Evolutionary conservation across 2,329 filamentous ascomycete species (phyloP), one percentile per base, ranked within the genome.

Genomic region (Colletotrichum tanaceti): DNA sequence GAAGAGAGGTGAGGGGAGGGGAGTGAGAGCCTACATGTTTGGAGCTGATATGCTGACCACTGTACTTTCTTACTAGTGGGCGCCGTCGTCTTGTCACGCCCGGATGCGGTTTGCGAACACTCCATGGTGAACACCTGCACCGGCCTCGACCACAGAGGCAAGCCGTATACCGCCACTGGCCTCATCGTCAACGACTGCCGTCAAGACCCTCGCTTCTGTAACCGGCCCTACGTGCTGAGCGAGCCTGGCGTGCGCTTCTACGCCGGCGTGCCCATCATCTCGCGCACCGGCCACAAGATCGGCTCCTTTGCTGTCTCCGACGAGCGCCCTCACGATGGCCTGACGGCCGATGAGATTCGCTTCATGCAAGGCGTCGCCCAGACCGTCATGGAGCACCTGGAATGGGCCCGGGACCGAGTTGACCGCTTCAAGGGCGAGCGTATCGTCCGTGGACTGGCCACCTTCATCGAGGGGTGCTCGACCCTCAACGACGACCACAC

Each of bases 271-370:
- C 89, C 89, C 0, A 86, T 92, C 62, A 83, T 84, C 32, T 88
- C 86, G 3, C 83, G 83, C 0, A 73, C 74, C 6, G 84, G 83
- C 43, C 83, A 86, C 35, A 84, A 86, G 54, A 87, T 92, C 63
- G 90, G 90, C 11, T 84, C 83, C 13, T 88, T 89, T 67, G 85
- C 86, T 60, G 83, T 91, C 2, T 78, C 89, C 3, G 89, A 91
- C 71, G 83, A 86, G 50, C 80, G 81, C n/a, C 83, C 86, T 0
- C 84, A 87, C 16, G 73, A 84, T 49, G 85, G 84, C 0, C 73
- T 91, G 20, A 78, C 78, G 13, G 73, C 79, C 0, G 80, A 80
- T 10, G 84, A 88, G 58, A 70, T 85, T 2, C 79, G 82, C 24
- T 89, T 87, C 57, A 78, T 91, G 74, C 82, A 84, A 50, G 87